These are phyloP conservation scores for Letharia columbiana DNA, from an alignment of 495 filamentous ascomycete genomes.

Conservation along the genomic window DNA sequence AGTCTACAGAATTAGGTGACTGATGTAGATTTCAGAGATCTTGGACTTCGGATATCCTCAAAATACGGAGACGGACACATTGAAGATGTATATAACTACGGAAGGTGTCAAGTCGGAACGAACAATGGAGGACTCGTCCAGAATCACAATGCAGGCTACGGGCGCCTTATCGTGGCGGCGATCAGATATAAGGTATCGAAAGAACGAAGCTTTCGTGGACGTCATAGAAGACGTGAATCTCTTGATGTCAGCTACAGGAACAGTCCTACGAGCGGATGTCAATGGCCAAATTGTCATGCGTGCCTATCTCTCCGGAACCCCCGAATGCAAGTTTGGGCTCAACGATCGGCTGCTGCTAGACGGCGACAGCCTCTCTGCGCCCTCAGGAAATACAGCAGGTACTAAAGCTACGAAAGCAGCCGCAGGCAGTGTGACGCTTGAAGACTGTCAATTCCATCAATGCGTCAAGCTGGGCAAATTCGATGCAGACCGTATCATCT, in stretches of 20 bases:
- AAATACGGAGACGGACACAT: constrained; percentile 96
- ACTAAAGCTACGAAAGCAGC: constrained; percentile 90
- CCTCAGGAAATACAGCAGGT: constrained; percentile 59
- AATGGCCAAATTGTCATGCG: constrained; percentile 98
- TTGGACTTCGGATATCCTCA: constrained; percentile 99
- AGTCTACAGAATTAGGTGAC: not conserved
- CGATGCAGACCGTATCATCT: constrained; percentile 95
- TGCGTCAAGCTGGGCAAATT: constrained; percentile 98
- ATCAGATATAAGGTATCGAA: constrained; percentile 95
- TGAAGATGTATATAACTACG: constrained; percentile 99
- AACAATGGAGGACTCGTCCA: constrained; percentile 82
- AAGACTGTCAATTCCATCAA: constrained; percentile 99
- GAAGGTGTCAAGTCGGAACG: constrained; percentile 97
- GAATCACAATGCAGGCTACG: constrained; percentile 98
- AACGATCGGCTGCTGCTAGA: constrained; percentile 94
- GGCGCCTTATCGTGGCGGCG: constrained; percentile 95
- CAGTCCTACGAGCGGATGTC: constrained; percentile 92
- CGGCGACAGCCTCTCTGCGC: constrained; percentile 56
- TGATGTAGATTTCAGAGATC: constrained; percentile 59
- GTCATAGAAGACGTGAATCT: constrained; percentile 99
- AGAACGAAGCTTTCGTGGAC: constrained; percentile 98
- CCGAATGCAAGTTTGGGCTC: constrained; percentile 98
- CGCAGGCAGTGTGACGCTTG: constrained; percentile 88
- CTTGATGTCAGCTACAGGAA: constrained; percentile 92
- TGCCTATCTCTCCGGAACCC: constrained; percentile 91